Percentiles rank a stretch among this genome's conserved stretches.
These are phyloP conservation scores for Vaccinium corymbosum DNA, from an alignment of 148 eudicot genomes.

Conservation along the genomic window DNA sequence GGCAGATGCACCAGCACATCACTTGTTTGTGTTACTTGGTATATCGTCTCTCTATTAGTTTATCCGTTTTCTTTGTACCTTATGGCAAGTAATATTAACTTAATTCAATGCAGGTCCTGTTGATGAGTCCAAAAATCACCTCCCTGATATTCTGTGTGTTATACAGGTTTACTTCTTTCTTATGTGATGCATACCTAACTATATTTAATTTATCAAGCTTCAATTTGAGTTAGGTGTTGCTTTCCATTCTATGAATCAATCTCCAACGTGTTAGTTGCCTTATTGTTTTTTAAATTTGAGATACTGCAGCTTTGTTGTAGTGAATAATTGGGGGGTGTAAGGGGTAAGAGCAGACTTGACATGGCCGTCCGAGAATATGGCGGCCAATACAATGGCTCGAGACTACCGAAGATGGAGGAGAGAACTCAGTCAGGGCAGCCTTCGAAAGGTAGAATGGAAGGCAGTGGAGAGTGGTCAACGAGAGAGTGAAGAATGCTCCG, in stretches of 20 bases:
- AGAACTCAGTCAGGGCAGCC: neutral
- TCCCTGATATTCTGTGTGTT: constrained; percentile 95
- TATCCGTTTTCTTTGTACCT: neutral
- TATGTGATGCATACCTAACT: neutral
- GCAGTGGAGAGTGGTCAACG: neutral
- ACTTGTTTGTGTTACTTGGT: constrained; percentile 96
- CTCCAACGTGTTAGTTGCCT: neutral
- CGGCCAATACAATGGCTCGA: neutral
- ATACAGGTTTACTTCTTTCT: constrained; percentile 62
- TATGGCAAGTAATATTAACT: constrained; percentile 5
- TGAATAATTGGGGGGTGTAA: neutral
- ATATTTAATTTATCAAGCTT: neutral
- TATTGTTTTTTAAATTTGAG: constrained; percentile 1
- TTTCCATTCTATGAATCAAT: neutral
- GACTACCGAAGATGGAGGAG: neutral
- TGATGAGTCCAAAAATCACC: constrained; percentile 84
- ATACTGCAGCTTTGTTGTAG: neutral
- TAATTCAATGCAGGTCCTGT: constrained; percentile 70
- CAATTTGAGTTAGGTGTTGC: neutral
- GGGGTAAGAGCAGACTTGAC: neutral
- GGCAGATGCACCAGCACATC: constrained; percentile 99
- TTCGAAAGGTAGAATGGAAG: neutral
- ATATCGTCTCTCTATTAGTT: constrained; percentile 14
- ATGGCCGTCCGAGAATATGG: neutral
- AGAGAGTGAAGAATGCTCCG: neutral